Evolutionary conservation across 345 rosid genomes (phyloP).

Genomic region (Turritis glabra): DNA sequence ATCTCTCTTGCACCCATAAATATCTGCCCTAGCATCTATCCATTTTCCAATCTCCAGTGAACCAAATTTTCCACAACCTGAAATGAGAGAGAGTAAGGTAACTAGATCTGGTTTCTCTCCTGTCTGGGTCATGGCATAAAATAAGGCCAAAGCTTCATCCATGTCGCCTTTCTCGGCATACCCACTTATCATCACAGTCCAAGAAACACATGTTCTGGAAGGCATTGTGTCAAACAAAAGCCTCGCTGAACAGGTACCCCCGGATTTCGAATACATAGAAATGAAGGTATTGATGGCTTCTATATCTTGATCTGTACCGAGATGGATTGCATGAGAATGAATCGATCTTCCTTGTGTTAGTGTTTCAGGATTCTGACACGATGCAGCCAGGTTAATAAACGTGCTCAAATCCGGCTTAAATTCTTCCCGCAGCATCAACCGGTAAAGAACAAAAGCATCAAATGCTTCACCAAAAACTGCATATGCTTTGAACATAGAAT

Average conservation of each 20-base stretch:
- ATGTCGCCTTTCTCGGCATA: constrained; percentile 64
- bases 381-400: constrained; percentile 57
- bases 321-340: constrained; percentile 56
- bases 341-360: constrained; percentile 47
- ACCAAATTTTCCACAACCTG: constrained; percentile 58
- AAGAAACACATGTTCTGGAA: constrained; percentile 59
- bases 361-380: constrained; percentile 45
- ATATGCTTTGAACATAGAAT: constrained; percentile 66
- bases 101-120: constrained; percentile 58
- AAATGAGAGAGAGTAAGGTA: constrained; percentile 59
- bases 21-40: constrained; percentile 49
- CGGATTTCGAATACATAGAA: constrained; percentile 67
- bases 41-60: constrained; percentile 62
- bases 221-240: constrained; percentile 53
- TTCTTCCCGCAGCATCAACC: constrained; percentile 53
- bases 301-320: constrained; percentile 50
- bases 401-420: constrained; percentile 58
- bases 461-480: constrained; percentile 36
- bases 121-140: constrained; percentile 49
- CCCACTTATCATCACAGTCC: constrained; percentile 86
- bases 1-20: constrained; percentile 43
- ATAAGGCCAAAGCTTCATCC: constrained; percentile 57
- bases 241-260: constrained; percentile 50
- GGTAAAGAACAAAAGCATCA: constrained; percentile 47
- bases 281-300: constrained; percentile 54